Base-by-base conservation (phyloP, 2,329 filamentous ascomycete species). In the Exophiala aquamarina region DNA sequence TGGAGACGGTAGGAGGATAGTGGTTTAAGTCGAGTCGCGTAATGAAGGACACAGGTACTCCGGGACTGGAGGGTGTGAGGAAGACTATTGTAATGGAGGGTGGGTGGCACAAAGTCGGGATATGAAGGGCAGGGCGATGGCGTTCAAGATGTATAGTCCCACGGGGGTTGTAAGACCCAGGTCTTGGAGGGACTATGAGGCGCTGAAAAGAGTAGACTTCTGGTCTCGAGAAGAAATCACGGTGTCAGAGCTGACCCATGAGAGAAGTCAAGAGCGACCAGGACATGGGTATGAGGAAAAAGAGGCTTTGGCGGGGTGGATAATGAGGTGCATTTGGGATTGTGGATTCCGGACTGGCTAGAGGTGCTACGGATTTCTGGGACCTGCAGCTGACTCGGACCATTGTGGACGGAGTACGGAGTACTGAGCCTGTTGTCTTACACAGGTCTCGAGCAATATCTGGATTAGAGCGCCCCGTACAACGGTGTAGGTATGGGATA, bases 191-290 rank as follows among this genome's bases (percentile, higher is more conserved):
- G 32, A 33, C 32, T 23, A 21, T 47, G 40, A 54, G 47, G 42
- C 47, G 33, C 41, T 36, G 36, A 33, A 41, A 47, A 32, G 41
- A 18, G 41, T 41, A 44, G 19, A 44, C 44, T 41, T 53, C 44
- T 47, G 34, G 36, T 23, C 11, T 38, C 26, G 32, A 26, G 41
- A 51, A 35, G 36, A 47, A 35, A 15, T 47, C 37, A 48, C 14
- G 34, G 43, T 48, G 41, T 54, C 51, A 54, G 51, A 47, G 51
- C 37, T 47, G 31, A 41, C 47, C 51, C 51, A 42, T 49, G 50
- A 41, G n/a, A 5, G 23, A 26, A 44, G 39, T 18, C 23, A 11
- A 26, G 23, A 26, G 23, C 11, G 23, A 26, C 23, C 6, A 26
- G 23, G 23, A 26, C 23, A 26, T 26, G 23, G 23, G 23, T 26